A percentile compares a stretch with the other conserved stretches of the same genome.
These are phyloP conservation scores for Fusarium brachygibbosum DNA, from an alignment of 2,329 filamentous ascomycete genomes.

Conservation along the genomic window DNA sequence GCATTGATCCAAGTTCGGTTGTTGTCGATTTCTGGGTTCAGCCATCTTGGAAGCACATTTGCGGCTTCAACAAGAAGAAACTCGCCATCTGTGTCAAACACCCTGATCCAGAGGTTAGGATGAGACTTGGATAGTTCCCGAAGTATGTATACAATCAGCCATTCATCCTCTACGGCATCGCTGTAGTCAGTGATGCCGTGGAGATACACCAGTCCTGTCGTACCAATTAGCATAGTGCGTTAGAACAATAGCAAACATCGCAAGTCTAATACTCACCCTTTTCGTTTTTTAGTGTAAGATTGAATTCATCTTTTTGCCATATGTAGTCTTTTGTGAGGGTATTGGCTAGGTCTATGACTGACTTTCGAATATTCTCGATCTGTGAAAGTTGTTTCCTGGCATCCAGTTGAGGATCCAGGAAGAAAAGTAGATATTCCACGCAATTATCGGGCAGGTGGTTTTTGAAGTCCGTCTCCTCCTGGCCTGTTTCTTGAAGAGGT, in stretches of 20 bases:
- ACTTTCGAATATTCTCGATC: constrained; percentile 80
- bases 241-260: constrained; percentile 8
- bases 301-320: constrained; percentile 90
- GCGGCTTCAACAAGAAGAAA: constrained; percentile 96
- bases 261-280: constrained; percentile 61
- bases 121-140: constrained; percentile 82
- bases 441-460: constrained; percentile 79
- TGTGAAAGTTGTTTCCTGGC: constrained; percentile 71
- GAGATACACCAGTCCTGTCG: constrained; percentile 70
- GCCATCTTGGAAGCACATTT: constrained; percentile 86
- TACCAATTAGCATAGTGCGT: constrained; percentile 5
- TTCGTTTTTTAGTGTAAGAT: constrained; percentile 73
- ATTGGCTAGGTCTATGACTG: constrained; percentile 72
- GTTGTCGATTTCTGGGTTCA: constrained; percentile 89
- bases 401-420: constrained; percentile 70
- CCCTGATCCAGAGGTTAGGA: constrained; percentile 81
- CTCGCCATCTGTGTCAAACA: constrained; percentile 91
- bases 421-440: constrained; percentile 85
- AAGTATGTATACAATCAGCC: constrained; percentile 92
- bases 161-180: constrained; percentile 96
- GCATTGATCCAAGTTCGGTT: constrained; percentile 91
- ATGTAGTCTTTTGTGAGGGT: constrained; percentile 86
- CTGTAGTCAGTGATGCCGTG: constrained; percentile 87
- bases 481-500: neutral
- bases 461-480: constrained; percentile 17